Evolutionary conservation across 306 rosid species (phyloP), one percentile per base, ranked within the genome.

Genomic region (Dalbergia cochinchinensis): DNA sequence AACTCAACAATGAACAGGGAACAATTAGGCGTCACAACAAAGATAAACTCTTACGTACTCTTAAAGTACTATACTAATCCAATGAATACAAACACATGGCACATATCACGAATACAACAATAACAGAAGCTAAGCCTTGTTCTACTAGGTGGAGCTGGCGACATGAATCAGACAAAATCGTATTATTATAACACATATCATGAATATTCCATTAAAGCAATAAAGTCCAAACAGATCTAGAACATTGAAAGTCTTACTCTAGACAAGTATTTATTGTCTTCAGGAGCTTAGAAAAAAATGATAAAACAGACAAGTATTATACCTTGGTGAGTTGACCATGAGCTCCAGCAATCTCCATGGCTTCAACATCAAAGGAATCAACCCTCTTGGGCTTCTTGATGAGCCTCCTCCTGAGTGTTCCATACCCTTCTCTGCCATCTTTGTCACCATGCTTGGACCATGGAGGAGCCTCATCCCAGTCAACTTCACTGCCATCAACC

Each of bases 401-500:
- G 57, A 95, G 91, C 83, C 98, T 91, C 83, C 96, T 89, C 64
- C 98, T 90, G 26, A 91, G 33, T 79, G 94, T 74, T 53, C 91
- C 98, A 83, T 76, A 86, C 80, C 87, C 91, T 78, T 87, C 88
- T 70, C 80, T 80, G 3, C 86, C 82, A 15, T 83, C 90, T 45
- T 58, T 78, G 47, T 77, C 92, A 55, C 76, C 59, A 26, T 0
- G 77, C 70, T 47, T 74, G 51, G 93, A 82, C 88, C 87, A 74
- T 53, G 87, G 75, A 74, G 84, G 83, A 31, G 77, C 82, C 48
- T 91, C 84, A 59, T 92, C 97, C 74, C 91, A 83, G 15, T 91
- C 89, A 63, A 94, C 88, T 81, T 94, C 95, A 81, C 90, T 92
- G 11, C 98, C 97, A 82, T 94, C 94, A 33, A 92, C 98, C 98